A percentile compares a stretch with the other conserved stretches of the same genome.
Evolutionary conservation across 441 rosid genomes (phyloP).

Genomic region (Populus trichocarpa): DNA sequence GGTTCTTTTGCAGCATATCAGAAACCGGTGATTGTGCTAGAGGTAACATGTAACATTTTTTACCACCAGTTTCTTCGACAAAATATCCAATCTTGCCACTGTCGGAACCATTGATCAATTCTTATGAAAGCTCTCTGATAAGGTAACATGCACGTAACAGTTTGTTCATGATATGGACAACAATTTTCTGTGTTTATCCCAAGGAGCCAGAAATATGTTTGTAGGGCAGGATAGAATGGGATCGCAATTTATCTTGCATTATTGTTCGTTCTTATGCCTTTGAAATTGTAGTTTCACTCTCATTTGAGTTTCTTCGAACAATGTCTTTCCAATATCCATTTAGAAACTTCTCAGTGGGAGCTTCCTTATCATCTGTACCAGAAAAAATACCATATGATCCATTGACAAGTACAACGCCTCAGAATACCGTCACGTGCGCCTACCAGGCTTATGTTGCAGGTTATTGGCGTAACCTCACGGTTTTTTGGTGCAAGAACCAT

Average conservation of each 20-base stretch:
- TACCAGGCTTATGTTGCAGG: conserved; percentile 23
- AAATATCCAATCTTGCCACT: not conserved
- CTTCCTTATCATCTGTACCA: not conserved
- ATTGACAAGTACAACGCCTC: conserved; percentile 8
- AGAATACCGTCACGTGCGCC: conserved; percentile 27
- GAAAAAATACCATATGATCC: conserved; percentile 23
- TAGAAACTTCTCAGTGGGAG: conserved; percentile 11
- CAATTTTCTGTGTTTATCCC: not conserved
- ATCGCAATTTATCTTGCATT: not conserved
- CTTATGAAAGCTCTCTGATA: not conserved
- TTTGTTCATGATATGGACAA: not conserved
- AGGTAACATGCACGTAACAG: not conserved
- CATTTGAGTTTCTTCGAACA: not conserved
- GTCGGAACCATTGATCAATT: not conserved
- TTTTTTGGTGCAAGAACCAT: conserved; percentile 30
- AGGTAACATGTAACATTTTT: not conserved
- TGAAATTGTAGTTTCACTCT: not conserved
- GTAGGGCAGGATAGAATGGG: not conserved
- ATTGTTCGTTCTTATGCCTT: not conserved
- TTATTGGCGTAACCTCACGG: conserved; percentile 23
- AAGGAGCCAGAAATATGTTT: not conserved
- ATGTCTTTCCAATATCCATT: conserved; percentile 4
- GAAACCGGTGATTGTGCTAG: not conserved
- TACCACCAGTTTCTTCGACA: not conserved
- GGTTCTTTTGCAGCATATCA: not conserved